A percentile compares a stretch with the other conserved stretches of the same genome.
Evolutionary conservation across 352 stramenopile genomes (phyloP).

Genomic region (Globisporangium alternatum): DNA sequence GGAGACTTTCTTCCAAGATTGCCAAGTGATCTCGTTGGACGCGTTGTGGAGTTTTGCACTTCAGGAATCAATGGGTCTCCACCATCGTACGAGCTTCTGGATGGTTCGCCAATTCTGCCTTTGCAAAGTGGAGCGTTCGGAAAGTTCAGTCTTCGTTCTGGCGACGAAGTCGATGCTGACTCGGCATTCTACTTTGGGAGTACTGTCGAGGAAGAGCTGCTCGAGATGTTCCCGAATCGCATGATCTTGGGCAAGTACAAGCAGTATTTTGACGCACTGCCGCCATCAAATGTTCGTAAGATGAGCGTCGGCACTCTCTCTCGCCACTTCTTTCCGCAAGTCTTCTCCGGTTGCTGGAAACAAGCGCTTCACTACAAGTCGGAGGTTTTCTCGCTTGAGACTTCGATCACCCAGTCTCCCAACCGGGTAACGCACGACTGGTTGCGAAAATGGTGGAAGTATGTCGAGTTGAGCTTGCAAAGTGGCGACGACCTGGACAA

Average conservation of each 20-base stretch:
- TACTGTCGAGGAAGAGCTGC: constrained; percentile 44
- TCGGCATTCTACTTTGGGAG: constrained; percentile 41
- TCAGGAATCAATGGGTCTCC: constrained; percentile 10
- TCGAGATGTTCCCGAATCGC: constrained; percentile 38
- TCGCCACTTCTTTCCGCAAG: constrained; percentile 37
- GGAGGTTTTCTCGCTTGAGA: constrained; percentile 29
- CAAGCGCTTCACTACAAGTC: constrained; percentile 16
- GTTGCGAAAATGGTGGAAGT: constrained; percentile 48
- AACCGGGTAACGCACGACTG: constrained; percentile 34
- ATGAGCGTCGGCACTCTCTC: constrained; percentile 31
- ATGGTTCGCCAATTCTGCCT: constrained; percentile 43
- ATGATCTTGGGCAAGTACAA: constrained; percentile 40
- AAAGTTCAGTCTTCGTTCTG: constrained; percentile 22
- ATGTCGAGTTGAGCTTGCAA: constrained; percentile 38
- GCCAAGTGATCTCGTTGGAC: constrained; percentile 20
- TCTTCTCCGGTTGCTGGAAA: constrained; percentile 35
- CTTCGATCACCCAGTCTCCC: not conserved
- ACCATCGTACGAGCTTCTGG: constrained; percentile 20
- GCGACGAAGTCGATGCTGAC: constrained; percentile 1
- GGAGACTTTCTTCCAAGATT: constrained; percentile 38
- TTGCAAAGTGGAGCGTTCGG: constrained; percentile 45
- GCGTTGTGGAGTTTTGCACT: constrained; percentile 52
- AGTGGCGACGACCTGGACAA: constrained; percentile 23
- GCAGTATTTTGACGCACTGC: constrained; percentile 40
- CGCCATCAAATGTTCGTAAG: constrained; percentile 43